Conservation (phyloP, 371 early-diverging fungal genomes). For the Mucor plumbeus region DNA sequence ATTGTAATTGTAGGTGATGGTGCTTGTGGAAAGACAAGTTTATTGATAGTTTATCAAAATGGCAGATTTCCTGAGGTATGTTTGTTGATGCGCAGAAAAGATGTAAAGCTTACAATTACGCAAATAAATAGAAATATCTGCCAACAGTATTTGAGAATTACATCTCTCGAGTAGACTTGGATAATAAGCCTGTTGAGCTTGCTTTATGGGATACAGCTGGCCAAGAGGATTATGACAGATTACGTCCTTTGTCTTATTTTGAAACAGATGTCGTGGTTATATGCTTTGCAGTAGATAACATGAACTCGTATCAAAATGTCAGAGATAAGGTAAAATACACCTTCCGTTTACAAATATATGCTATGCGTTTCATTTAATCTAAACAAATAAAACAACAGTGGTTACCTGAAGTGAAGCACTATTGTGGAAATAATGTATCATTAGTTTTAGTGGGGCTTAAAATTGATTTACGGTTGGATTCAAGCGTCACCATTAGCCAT, state of each 20-base stretch:
- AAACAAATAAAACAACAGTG: slow-evolving; percentile 41
- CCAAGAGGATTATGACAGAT: slow-evolving; percentile 86
- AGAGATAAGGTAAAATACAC: slow-evolving; percentile 67
- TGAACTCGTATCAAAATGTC: slow-evolving; percentile 82
- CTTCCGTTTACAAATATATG: neutral
- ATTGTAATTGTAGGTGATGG: slow-evolving; percentile 50
- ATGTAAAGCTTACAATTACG: neutral
- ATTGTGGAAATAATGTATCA: slow-evolving; percentile 63
- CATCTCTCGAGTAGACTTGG: slow-evolving; percentile 77
- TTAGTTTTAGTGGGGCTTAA: slow-evolving; percentile 73
- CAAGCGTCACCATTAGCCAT: slow-evolving; percentile 27
- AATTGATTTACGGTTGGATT: slow-evolving; percentile 61
- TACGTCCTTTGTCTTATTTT: slow-evolving; percentile 84
- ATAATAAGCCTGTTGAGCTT: slow-evolving; percentile 75
- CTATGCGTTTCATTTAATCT: neutral
- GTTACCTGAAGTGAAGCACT: slow-evolving; percentile 68
- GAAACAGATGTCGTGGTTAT: slow-evolving; percentile 91
- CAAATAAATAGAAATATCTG: slow-evolving; percentile 43
- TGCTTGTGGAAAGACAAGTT: slow-evolving; percentile 47
- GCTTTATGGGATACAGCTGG: slow-evolving; percentile 95
- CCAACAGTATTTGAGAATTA: slow-evolving; percentile 93
- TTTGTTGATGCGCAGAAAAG: neutral
- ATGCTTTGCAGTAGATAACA: slow-evolving; percentile 82
- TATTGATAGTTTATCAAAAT: slow-evolving; percentile 49
- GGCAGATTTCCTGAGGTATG: slow-evolving; percentile 44